These are phyloP conservation scores for Theileria sp. DNA, from an alignment of 169 alveolate genomes.

Conservation along the genomic window DNA sequence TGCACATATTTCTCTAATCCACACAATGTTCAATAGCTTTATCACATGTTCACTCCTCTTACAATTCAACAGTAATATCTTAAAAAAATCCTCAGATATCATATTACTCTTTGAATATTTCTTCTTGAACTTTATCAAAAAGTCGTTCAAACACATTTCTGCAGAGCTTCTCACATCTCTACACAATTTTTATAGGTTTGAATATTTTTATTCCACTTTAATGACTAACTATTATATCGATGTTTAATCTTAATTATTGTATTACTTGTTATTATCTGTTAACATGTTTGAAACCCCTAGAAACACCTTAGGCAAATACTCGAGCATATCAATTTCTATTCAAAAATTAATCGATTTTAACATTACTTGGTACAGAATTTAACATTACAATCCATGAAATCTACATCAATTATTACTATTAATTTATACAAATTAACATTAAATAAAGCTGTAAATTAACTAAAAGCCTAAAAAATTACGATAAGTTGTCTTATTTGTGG, in stretches of 20 bases:
- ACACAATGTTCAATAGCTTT: constrained; percentile 33
- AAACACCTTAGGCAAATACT: constrained; percentile 53
- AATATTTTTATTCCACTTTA: background rate
- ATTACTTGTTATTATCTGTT: constrained; percentile 53
- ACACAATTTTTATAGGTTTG: background rate
- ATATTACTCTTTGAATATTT: constrained; percentile 24
- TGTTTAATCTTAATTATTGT: background rate
- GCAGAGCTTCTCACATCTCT: constrained; percentile 66
- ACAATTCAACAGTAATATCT: constrained; percentile 47
- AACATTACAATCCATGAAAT: constrained; percentile 61
- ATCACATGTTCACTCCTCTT: constrained; percentile 43
- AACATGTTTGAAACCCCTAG: constrained; percentile 56
- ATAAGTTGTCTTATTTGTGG: constrained; percentile 61
- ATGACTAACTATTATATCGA: background rate
- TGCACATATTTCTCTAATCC: constrained; percentile 51
- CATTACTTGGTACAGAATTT: constrained; percentile 50
- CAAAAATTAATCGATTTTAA: background rate
- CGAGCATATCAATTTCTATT: constrained; percentile 43
- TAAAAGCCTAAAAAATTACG: background rate
- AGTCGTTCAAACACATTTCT: constrained; percentile 58
- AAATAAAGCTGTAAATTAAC: background rate
- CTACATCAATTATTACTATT: background rate
- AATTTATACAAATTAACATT: too few species aligned
- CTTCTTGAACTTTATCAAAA: constrained; percentile 38
- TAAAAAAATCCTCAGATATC: constrained; percentile 52